Evolutionary conservation across 1,284 basidiomycete species (phyloP).

Genomic region (Sanghuangporus baumii): DNA sequence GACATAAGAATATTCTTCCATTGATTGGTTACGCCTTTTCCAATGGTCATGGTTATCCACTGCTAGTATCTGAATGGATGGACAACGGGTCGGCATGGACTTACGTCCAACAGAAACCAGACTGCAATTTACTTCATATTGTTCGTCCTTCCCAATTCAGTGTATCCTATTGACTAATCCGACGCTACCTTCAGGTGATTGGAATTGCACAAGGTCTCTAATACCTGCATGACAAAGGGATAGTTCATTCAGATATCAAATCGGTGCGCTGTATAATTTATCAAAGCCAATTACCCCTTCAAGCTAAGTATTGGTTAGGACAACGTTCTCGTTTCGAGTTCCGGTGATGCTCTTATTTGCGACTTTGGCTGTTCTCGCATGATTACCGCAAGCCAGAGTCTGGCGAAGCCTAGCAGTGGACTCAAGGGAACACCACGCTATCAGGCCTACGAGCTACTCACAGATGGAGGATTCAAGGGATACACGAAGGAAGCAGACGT

Average conservation of each 20-base stretch:
- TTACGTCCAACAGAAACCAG: background rate
- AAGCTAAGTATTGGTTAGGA: background rate
- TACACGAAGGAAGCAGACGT: background rate
- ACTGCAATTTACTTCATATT: background rate
- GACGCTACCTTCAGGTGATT: background rate
- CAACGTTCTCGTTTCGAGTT: background rate
- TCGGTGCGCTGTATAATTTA: background rate
- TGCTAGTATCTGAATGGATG: constrained; percentile 14
- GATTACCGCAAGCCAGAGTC: background rate
- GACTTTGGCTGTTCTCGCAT: constrained; percentile 7
- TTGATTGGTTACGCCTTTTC: background rate
- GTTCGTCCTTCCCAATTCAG: background rate
- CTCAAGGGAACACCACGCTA: background rate
- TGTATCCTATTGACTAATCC: background rate
- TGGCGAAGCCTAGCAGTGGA: background rate
- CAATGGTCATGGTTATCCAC: background rate
- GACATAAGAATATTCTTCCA: background rate
- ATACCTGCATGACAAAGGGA: constrained; percentile 3
- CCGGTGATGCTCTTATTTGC: background rate
- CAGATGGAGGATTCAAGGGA: background rate
- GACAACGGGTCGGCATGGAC: constrained; percentile 1
- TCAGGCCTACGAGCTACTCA: background rate
- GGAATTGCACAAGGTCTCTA: constrained; percentile 3
- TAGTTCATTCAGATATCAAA: constrained; percentile 13
- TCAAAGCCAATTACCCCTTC: background rate